These are phyloP conservation scores for Candida adriatica DNA, from an alignment of 805 yeast genomes.

Conservation along the genomic window DNA sequence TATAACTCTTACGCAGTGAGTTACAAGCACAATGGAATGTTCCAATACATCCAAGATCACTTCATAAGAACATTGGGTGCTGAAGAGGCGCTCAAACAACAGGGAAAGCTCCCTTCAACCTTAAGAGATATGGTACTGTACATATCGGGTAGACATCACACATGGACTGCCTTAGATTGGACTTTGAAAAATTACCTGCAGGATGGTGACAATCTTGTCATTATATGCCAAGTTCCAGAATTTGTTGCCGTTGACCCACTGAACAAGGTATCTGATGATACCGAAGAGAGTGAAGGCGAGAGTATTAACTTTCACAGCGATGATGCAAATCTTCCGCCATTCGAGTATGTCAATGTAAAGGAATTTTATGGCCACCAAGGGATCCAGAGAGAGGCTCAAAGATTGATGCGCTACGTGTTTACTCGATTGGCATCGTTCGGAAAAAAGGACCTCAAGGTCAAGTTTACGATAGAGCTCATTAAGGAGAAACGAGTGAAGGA, in stretches of 20 bases:
- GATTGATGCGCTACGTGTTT: conserved; percentile 13
- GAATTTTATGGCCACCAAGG: conserved; percentile 9
- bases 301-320: conserved; percentile 1
- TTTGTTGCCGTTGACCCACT: conserved; percentile 7
- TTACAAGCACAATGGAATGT: conserved; percentile 16
- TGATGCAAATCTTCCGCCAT: conserved; percentile 3
- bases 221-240: conserved; percentile 17
- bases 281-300: conserved; percentile 2
- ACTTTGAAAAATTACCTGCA: conserved; percentile 12
- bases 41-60: conserved; percentile 8
- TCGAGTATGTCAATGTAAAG: conserved; percentile 11
- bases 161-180: conserved; percentile 23
- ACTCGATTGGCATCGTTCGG: conserved; percentile 8
- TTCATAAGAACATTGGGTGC: not conserved
- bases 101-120: conserved; percentile 9
- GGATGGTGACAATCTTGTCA: conserved; percentile 22
- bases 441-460: conserved; percentile 13
- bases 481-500: conserved; percentile 11
- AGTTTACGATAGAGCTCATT: conserved; percentile 21
- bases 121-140: conserved; percentile 19
- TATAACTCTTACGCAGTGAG: conserved; percentile 15
- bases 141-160: conserved; percentile 18
- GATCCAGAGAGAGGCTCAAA: conserved; percentile 10
- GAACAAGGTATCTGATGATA: conserved; percentile 1
- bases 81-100: not conserved